phyloP scores from a whole-genome alignment of 306 rosid genomes.

The Casuarina equisetifolia region DNA sequence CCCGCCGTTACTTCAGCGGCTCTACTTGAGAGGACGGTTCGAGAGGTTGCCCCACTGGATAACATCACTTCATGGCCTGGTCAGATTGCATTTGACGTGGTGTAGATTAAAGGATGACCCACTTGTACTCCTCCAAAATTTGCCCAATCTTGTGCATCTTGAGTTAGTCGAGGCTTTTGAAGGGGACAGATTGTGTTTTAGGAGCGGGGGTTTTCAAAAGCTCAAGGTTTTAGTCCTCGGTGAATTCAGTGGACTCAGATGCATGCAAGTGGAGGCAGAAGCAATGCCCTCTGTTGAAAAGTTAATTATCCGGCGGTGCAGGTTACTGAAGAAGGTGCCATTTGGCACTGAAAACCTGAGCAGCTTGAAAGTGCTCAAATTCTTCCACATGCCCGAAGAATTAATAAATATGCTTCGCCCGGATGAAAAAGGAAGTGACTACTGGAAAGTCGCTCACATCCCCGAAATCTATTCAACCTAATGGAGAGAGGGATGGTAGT shows the following conservation, averaged over 20 bases:
- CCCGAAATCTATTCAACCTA: slow-evolving; percentile 58
- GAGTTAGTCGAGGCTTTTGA: slow-evolving; percentile 49
- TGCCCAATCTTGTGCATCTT: slow-evolving; percentile 53
- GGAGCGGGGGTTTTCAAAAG: slow-evolving; percentile 52
- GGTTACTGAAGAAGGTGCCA: slow-evolving; percentile 46
- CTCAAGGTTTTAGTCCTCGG: slow-evolving; percentile 63
- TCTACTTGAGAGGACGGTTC: slow-evolving; percentile 42
- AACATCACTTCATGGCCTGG: slow-evolving; percentile 34
- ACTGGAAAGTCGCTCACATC: slow-evolving; percentile 50
- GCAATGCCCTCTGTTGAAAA: slow-evolving; percentile 68
- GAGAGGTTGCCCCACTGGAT: slow-evolving; percentile 45
- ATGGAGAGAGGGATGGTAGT: slow-evolving; percentile 77
- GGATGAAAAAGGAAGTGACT: slow-evolving; percentile 43
- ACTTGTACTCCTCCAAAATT: slow-evolving; percentile 38
- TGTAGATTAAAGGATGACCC: slow-evolving; percentile 43
- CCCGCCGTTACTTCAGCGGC: slow-evolving; percentile 39
- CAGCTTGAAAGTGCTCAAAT: slow-evolving; percentile 53
- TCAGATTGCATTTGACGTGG: slow-evolving; percentile 42
- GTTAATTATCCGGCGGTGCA: slow-evolving; percentile 55
- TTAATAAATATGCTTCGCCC: slow-evolving; percentile 47
- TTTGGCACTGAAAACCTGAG: slow-evolving; percentile 50
- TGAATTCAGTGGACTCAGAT: slow-evolving; percentile 47
- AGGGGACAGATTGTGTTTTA: slow-evolving; percentile 46
- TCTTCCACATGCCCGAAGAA: slow-evolving; percentile 64
- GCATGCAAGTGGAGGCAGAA: slow-evolving; percentile 49